phyloP scores from a whole-genome alignment of 2,329 filamentous ascomycete species.

The Fusarium piperis region DNA sequence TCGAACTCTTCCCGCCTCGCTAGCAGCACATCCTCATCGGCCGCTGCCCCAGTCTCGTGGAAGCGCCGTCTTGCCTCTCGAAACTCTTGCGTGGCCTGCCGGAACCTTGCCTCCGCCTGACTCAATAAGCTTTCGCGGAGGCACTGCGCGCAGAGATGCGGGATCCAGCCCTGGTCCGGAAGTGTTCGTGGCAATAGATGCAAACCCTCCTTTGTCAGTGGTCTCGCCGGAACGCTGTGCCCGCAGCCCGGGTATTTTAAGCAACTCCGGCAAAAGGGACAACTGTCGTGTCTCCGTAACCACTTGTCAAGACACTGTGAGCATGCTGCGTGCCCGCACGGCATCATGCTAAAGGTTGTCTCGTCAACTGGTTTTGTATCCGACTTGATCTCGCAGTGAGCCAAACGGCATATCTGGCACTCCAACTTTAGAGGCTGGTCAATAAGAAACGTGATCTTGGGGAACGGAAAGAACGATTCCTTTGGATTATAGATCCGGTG shows the following conservation, averaged over 20 bases:
- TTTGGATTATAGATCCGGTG: conserved; percentile 27
- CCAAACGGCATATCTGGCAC: conserved; percentile 43
- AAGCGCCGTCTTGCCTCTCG: conserved; percentile 23
- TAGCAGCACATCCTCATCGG: conserved; percentile 26
- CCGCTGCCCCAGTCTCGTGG: conserved; percentile 13
- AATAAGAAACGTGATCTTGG: conserved; percentile 42
- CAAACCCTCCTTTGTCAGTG: conserved; percentile 45
- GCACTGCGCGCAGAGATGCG: conserved; percentile 34
- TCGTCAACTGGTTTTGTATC: conserved; percentile 19
- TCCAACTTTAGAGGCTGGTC: conserved; percentile 36
- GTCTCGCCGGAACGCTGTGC: conserved; percentile 41
- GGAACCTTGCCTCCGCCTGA: conserved; percentile 21
- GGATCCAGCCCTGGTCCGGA: conserved; percentile 44
- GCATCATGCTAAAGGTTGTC: conserved; percentile 43
- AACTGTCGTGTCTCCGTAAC: conserved; percentile 37
- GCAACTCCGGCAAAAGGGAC: conserved; percentile 48
- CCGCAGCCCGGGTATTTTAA: conserved; percentile 44
- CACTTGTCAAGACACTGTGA: conserved; percentile 43
- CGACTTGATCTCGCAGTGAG: conserved; percentile 28
- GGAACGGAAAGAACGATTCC: conserved; percentile 41
- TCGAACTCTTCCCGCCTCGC: conserved; percentile 32
- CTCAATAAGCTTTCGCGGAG: conserved; percentile 9
- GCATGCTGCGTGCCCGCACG: conserved; percentile 50
- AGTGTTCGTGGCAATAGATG: conserved; percentile 47
- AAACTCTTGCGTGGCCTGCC: conserved; percentile 17